These are phyloP conservation scores for Linnemannia elongata DNA, from an alignment of 192 early-diverging fungal species.

Conservation along the genomic window DNA sequence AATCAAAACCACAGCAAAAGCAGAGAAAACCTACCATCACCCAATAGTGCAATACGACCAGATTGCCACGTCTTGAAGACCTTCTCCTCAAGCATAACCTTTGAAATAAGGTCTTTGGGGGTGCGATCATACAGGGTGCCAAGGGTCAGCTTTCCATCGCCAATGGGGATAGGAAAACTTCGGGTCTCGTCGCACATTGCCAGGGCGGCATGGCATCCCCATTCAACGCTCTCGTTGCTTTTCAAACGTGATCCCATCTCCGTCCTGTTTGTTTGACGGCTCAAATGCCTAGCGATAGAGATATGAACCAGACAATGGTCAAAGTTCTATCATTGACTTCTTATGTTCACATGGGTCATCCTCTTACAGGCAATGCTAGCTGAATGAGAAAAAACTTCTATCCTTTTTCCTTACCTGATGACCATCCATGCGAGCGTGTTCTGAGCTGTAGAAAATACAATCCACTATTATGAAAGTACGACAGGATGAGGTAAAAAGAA, in stretches of 20 bases:
- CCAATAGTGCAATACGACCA: neutral
- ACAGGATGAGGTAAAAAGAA: neutral
- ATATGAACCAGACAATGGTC: too few species aligned
- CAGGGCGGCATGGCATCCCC: neutral
- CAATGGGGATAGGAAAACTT: constrained; percentile 5
- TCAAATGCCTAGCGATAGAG: too few species aligned
- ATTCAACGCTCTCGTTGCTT: neutral
- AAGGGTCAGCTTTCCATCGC: constrained; percentile 1
- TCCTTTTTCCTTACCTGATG: too few species aligned
- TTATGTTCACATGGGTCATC: too few species aligned
- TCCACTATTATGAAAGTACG: too few species aligned
- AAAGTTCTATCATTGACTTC: too few species aligned
- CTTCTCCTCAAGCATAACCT: constrained; percentile 18
- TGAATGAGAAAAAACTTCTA: too few species aligned
- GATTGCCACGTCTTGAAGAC: constrained; percentile 13
- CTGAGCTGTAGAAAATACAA: too few species aligned
- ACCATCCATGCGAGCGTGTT: too few species aligned
- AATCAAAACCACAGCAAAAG: too few species aligned
- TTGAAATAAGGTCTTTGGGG: neutral
- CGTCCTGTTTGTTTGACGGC: neutral
- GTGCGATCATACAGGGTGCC: constrained; percentile 12
- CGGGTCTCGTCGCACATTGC: constrained; percentile 2
- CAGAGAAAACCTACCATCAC: constrained; percentile 6
- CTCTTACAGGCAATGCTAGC: too few species aligned
- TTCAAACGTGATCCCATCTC: neutral